Base-by-base conservation (phyloP, 78 protist genomes). In the Chrysochromulina parva region DNA sequence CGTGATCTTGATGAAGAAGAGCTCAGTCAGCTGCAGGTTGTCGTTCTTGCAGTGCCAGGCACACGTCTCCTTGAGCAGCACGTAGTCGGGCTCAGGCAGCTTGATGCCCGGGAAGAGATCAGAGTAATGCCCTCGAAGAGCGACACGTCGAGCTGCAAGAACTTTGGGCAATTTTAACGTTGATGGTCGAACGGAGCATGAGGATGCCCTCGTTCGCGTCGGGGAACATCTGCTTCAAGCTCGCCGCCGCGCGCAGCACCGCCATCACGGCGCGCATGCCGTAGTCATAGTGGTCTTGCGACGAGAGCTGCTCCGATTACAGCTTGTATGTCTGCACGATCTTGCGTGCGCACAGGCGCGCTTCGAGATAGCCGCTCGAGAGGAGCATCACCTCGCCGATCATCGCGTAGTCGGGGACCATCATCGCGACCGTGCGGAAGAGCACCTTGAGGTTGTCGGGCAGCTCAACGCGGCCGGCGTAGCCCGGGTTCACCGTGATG, bases 401-500 rank as follows among this genome's bases (percentile, higher is more conserved):
- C 47, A 96, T 85, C 53, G 96, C 96, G 74, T 96, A 96, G 76
- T 97, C 96, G 50, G 98, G 97, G 1, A 93, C 95, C 89, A 97
- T 97, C 98, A 96, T 96, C 16, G 98, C 98, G 57, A 97, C 93
- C 10, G 95, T 66, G 22, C 99, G 97, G 95, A 97, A 95, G 58
- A 94, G 94, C 16, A 93, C 97, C 93, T 97, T 95, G 67, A 94
- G 88, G 89, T 94, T 92, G 88, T 94, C 96, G 26, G 96, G 96
- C 50, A 93, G 90, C 81, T 94, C 95, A 3, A 92, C 16, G 24
- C 97, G 93, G 4, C 97, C 97, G 0, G 96, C 96, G 66, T 96
- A 96, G 2, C 97, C 97, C 13, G 98, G 98, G 89, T 97, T 97
- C 98, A 97, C 95, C 14, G 98, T 97, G 93, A 96, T 96, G 92